These are phyloP conservation scores for Malassezia vespertilionis DNA, from an alignment of 1,284 basidiomycete species.

Conservation along the genomic window DNA sequence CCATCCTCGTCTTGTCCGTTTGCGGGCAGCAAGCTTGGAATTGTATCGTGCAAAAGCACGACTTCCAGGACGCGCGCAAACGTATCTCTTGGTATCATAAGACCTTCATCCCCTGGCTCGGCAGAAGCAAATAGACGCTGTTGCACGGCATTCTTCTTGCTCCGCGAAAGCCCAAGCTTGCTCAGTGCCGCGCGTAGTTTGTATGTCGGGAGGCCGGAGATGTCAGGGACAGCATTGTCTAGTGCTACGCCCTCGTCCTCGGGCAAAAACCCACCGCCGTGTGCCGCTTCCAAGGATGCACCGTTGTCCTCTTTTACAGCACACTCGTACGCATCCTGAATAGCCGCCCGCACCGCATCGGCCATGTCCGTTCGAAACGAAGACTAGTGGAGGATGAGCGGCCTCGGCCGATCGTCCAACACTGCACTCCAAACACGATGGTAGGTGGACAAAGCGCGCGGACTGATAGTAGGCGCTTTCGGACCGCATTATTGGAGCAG, in stretches of 20 bases:
- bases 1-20: too few species aligned
- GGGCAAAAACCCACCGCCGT: conserved; percentile 11
- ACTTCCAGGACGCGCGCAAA: too few species aligned
- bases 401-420: conserved; percentile 12
- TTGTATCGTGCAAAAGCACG: too few species aligned
- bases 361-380: background rate
- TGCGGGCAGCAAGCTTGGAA: too few species aligned
- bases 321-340: background rate
- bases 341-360: background rate
- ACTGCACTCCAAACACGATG: conserved; percentile 2
- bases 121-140: too few species aligned
- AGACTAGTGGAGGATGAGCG: background rate
- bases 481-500: conserved; percentile 67
- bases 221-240: too few species aligned
- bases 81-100: too few species aligned
- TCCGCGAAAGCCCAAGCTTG: too few species aligned
- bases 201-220: too few species aligned
- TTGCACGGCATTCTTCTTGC: too few species aligned
- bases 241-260: conserved; percentile 1
- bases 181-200: too few species aligned
- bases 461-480: conserved; percentile 56
- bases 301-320: background rate
- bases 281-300: background rate
- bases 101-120: too few species aligned
- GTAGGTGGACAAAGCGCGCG: conserved; percentile 1